These are phyloP conservation scores for Cupressus sempervirens DNA, from an alignment of 75 land plant genomes.

Conservation along the genomic window DNA sequence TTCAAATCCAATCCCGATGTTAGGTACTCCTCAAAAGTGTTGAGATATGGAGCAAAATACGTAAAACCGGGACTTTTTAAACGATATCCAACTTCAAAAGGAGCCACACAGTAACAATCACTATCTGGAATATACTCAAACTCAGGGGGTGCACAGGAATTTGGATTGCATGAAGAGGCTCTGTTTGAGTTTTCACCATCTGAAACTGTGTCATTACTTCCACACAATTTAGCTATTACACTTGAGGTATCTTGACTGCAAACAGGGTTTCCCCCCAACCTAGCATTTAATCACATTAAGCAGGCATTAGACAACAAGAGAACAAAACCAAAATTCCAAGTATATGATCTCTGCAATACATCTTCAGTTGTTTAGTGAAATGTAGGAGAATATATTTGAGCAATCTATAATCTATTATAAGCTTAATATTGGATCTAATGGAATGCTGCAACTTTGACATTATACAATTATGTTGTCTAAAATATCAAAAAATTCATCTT, in stretches of 20 bases:
- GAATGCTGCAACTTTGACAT: not conserved
- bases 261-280: constrained; percentile 39
- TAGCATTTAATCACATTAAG: constrained; percentile 12
- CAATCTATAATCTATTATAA: not conserved
- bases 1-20: constrained; percentile 36
- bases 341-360: not conserved
- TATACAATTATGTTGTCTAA: not conserved
- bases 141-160: constrained; percentile 30
- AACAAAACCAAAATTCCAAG: not conserved
- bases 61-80: constrained; percentile 72
- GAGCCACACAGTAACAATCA: constrained; percentile 67
- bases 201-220: not conserved
- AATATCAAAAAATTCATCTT: not conserved
- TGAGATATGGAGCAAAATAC: constrained; percentile 45
- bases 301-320: not conserved
- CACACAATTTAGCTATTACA: constrained; percentile 14
- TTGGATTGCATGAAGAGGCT: constrained; percentile 13
- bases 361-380: not conserved
- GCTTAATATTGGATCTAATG: constrained; percentile 14
- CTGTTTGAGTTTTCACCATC: constrained; percentile 2
- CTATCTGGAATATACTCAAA: constrained; percentile 38
- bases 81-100: constrained; percentile 63
- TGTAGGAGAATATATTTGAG: not conserved
- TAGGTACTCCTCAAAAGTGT: constrained; percentile 30
- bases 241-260: constrained; percentile 18